Evolutionary conservation across 2,329 filamentous ascomycete genomes (phyloP), one percentile per base, ranked within the genome.

Genomic region (Teratosphaeria gauchensis): DNA sequence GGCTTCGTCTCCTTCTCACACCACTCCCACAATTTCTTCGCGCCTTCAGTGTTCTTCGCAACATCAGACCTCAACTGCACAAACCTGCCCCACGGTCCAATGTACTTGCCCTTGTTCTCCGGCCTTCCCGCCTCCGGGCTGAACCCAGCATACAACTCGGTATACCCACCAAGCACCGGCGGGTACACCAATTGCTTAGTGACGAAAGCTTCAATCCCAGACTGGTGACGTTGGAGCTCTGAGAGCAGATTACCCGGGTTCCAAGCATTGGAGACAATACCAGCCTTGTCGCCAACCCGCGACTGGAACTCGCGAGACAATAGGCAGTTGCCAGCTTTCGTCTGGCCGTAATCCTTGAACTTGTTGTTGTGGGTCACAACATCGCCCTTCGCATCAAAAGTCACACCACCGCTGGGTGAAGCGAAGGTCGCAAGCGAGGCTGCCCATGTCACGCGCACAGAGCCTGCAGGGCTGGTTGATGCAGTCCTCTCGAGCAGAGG

Each of bases 21-120:
- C 70, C 72, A 76, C 53, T 72, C 68, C 73, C 73, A 77, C 54
- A 77, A 70, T 64, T 69, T 71, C 61, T 61, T 59, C 53, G 69
- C 33, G 35, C 68, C 67, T 8, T 64, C 68, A 28, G 68, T 65
- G n/a, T 68, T 71, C 12, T 72, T 65, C 24, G 61, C 58, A 16
- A 76, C 58, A 56, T 69, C 71, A 1, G 19, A 16, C 48, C 71
- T 64, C 54, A 71, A 63, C 14, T 32, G 58, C 1, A 66, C 69
- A 51, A 73, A 63, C 19, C 68, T 58, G 2, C 71, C 71, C 71
- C 71, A 73, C 19, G 71, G 71, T 31, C 65, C 63, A n/a, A 71
- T 59, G 51, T 71, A 72, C 56, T 54, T 61, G 9, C 65, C 68
- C 46, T 59, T 63, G 32, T 67, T 65, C 61, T 68, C 68, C 24